Base-by-base conservation (phyloP, 2,329 filamentous ascomycete genomes). In the Trichoderma hamatum region DNA sequence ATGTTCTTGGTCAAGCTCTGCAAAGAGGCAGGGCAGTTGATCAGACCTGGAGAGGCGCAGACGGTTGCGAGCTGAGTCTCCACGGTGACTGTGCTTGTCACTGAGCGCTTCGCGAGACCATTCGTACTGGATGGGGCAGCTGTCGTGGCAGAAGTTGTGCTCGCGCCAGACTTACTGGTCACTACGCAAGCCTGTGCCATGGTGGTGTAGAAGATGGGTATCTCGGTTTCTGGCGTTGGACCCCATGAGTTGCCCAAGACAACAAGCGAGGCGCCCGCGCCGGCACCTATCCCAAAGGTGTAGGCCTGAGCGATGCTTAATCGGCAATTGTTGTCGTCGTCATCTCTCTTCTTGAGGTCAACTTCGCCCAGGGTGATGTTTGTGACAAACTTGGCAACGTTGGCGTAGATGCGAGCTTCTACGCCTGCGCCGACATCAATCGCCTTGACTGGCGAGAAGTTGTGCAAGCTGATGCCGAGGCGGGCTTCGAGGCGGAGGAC, bases 171-270 rank as follows among this genome's bases (percentile, higher is more conserved):
- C 1, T 16, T 62, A 19, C 55, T 56, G 5, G 74, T 73, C 3
- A 76, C 71, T 0, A 79, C 81, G 72, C 85, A 88, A 2, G 76
- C 76, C 30, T 81, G 77, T 0, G 79, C 78, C 0, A 88, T 72
- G 0, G 83, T 85, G 0, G 86, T 88, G 72, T 83, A 86, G 72
- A 81, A 88, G 51, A 89, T 78, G 0, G 86, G 83, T 3, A 83
- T 79, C 13, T 82, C 80, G 0, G 82, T 84, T 24, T 77, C 74
- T 0, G 84, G 81, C 0, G 79, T 74, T 0, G 85, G 85, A 0
- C 86, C 87, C 84, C 84, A 89, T 0, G 81, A 83, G 16, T 82
- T 72, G 0, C 72, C 71, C 1, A 75, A 76, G 5, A 87, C 61
- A 2, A 76, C 80, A 0, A 88, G 72, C 0, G 83, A 84, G 0